Evolutionary conservation across 306 rosid species (phyloP), one percentile per base, ranked within the genome.

Genomic region (Betula pendula): DNA sequence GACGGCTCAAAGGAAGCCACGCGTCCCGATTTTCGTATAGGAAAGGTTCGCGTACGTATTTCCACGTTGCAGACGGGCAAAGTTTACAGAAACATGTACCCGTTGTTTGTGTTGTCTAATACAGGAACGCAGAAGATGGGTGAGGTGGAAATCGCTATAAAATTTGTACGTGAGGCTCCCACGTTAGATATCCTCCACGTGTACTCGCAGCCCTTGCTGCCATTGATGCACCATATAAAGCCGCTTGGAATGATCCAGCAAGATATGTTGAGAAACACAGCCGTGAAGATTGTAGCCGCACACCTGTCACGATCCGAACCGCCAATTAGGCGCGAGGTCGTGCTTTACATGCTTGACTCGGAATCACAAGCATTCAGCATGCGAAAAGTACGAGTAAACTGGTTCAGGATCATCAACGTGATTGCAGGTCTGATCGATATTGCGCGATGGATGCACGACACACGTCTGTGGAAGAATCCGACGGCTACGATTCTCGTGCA

Each of bases 401-500:
- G 93, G 90, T 83, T 77, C 2, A 81, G 97, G 75, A 84, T 94
- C 60, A 87, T 89, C 25, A 88, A 85, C 13, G 92, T 89, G 44
- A 80, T 85, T 0, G 87, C 88, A 0, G 90, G 84, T 1, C 77
- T 92, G 5, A 80, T 94, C 27, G 93, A 88, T 29, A 81, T 91
- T 45, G 71, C 85, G 0, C 78, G 82, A 63, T 94, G 98, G 97
- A 74, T 90, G 8, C 90, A 92, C 43, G 83, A 94, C 3, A 94
- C 91, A 0, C 92, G 98, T 5, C 88, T 89, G 2, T 94, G 98
- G 97, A 92, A 77, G 89, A 94, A 89, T 42, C 89, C 93, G 11
- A 89, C 86, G 40, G 85, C 95, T 0, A 94, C 98, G 0, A 76
- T 87, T 17, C 89, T 94, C 2, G 95, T 90, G 0, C 97, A 94